A percentile compares a stretch with the other conserved stretches of the same genome.
Conservation (phyloP, 768 basidiomycete genomes). For the Suillus plorans region DNA sequence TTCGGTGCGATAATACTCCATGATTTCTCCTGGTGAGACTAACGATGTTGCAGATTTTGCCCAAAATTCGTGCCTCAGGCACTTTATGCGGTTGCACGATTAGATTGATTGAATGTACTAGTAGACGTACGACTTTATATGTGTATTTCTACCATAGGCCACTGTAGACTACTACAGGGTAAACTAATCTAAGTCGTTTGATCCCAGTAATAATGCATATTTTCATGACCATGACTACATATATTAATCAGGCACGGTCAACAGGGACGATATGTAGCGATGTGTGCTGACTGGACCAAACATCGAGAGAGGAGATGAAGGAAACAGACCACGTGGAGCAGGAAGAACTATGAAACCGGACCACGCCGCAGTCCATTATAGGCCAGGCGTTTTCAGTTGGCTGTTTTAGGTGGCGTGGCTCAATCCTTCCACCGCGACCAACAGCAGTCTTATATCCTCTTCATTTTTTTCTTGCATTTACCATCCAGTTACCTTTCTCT, state of each 20-base stretch:
- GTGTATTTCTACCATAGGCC: slow-evolving; percentile 4
- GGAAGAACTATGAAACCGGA: background rate
- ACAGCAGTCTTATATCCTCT: background rate
- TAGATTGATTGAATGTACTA: background rate
- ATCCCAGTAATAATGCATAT: background rate
- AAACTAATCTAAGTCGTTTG: slow-evolving; percentile 1
- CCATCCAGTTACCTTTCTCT: background rate
- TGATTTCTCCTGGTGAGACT: slow-evolving; percentile 3
- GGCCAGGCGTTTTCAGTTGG: background rate
- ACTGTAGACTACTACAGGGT: background rate
- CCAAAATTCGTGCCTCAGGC: slow-evolving; percentile 28
- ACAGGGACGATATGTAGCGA: background rate
- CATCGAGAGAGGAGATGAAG: background rate
- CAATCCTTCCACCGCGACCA: background rate
- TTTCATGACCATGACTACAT: background rate
- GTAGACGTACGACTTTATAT: background rate
- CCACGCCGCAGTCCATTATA: background rate
- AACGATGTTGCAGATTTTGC: slow-evolving; percentile 20
- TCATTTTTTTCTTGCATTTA: background rate
- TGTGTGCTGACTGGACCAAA: background rate
- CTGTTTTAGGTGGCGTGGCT: background rate
- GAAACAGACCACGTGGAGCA: background rate
- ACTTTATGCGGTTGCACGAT: slow-evolving; percentile 30
- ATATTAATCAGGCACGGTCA: background rate
- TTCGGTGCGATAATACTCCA: slow-evolving; percentile 52